Conservation (phyloP, 306 rosid species). For the Cicer arietinum region DNA sequence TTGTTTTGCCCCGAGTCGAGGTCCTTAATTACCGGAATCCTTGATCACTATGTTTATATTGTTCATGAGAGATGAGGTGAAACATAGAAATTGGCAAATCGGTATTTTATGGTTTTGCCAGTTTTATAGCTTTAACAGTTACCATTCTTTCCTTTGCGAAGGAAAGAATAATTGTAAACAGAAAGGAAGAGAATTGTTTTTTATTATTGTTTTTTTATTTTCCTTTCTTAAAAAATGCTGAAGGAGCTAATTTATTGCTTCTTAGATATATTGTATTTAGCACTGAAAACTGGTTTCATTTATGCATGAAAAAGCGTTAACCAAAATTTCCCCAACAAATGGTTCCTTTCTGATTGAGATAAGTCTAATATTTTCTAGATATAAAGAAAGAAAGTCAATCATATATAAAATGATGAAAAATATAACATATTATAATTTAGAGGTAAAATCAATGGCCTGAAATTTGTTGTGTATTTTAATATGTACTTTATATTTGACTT, state of each 20-base stretch:
- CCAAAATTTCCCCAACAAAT: slow-evolving; percentile 1
- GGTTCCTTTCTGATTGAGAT: neutral
- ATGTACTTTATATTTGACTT: too few species aligned
- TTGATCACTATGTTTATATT: slow-evolving; percentile 4
- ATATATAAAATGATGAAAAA: too few species aligned
- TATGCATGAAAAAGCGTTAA: slow-evolving; percentile 28
- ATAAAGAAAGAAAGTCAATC: too few species aligned
- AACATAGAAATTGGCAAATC: slow-evolving; percentile 39
- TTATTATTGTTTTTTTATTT: neutral
- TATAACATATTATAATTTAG: too few species aligned
- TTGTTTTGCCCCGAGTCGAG: slow-evolving; percentile 67
- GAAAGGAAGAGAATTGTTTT: slow-evolving; percentile 37
- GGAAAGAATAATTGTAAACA: slow-evolving; percentile 23
- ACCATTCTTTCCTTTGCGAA: slow-evolving; percentile 10
- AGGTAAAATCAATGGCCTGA: too few species aligned
- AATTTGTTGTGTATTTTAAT: too few species aligned
- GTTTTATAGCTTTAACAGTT: slow-evolving; percentile 36
- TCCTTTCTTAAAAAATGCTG: slow-evolving; percentile 24
- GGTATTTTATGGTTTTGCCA: slow-evolving; percentile 44
- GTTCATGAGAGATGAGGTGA: slow-evolving; percentile 41
- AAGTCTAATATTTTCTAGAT: too few species aligned
- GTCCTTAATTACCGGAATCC: slow-evolving; percentile 53
- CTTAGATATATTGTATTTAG: slow-evolving; percentile 41
- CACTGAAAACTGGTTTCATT: slow-evolving; percentile 30
- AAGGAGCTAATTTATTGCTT: slow-evolving; percentile 26